These are phyloP conservation scores for Syzygium syzygioides DNA, from an alignment of 441 rosid genomes.

Conservation along the genomic window DNA sequence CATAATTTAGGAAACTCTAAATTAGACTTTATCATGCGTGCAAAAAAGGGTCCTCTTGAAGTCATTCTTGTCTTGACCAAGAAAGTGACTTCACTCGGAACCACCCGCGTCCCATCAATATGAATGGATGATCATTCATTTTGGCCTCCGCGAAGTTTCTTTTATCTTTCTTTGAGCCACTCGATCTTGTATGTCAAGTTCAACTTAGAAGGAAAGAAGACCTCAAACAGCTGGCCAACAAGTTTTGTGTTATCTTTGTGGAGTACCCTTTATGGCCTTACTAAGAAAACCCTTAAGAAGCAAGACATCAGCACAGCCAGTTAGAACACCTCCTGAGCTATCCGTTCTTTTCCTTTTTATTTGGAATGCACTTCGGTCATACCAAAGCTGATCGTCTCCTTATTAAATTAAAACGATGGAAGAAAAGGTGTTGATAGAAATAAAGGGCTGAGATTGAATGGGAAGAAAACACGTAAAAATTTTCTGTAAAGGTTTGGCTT, in stretches of 20 bases:
- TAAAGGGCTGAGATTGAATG: neutral
- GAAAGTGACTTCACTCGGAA: neutral
- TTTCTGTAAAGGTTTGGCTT: constrained; percentile 17
- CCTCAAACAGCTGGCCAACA: neutral
- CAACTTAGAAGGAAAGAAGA: neutral
- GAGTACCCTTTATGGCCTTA: neutral
- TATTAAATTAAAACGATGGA: neutral
- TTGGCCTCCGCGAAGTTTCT: neutral
- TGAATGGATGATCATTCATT: neutral
- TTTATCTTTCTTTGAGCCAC: neutral
- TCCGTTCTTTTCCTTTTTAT: neutral
- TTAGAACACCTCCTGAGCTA: neutral
- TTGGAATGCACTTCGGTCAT: neutral
- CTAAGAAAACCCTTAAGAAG: neutral
- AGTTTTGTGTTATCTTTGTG: neutral
- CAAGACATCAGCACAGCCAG: neutral
- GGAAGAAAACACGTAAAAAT: constrained; percentile 5
- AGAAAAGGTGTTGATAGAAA: neutral
- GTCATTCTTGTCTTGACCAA: neutral
- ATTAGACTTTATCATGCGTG: neutral
- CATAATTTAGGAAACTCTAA: neutral
- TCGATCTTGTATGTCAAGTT: neutral
- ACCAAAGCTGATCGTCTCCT: neutral
- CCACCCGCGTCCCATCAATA: neutral
- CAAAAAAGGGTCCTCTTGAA: neutral